phyloP scores from a whole-genome alignment of 2,329 filamentous ascomycete species.

The Arthrobotrys musiformis region DNA sequence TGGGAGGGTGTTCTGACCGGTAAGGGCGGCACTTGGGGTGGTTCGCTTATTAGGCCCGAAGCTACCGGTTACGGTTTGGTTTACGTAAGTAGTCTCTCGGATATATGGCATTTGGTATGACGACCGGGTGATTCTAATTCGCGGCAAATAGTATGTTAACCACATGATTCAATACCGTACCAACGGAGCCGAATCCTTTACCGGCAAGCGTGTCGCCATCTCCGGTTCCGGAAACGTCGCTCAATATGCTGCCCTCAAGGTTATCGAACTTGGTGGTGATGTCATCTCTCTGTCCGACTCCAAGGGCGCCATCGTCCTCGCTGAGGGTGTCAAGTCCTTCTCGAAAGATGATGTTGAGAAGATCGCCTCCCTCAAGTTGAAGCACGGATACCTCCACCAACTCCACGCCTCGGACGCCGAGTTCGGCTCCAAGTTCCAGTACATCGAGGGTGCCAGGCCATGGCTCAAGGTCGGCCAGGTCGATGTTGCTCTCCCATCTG shows the following conservation, averaged over 20 bases:
- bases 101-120: not conserved
- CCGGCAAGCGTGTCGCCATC: conserved; percentile 92
- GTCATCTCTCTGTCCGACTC: conserved; percentile 95
- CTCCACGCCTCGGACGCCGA: conserved; percentile 69
- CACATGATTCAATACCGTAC: conserved; percentile 93
- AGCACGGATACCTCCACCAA: conserved; percentile 82
- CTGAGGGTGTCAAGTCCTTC: conserved; percentile 76
- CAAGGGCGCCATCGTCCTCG: conserved; percentile 79
- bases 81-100: conserved; percentile 70
- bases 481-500: conserved; percentile 89
- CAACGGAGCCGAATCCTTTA: conserved; percentile 80
- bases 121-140: not conserved
- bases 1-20: conserved; percentile 97
- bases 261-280: conserved; percentile 91
- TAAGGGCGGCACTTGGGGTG: conserved; percentile 93
- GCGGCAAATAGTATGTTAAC: conserved; percentile 75
- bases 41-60: conserved; percentile 92
- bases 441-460: conserved; percentile 85
- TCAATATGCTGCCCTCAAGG: conserved; percentile 95
- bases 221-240: conserved; percentile 98
- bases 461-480: conserved; percentile 91
- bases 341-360: conserved; percentile 79
- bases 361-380: conserved; percentile 87
- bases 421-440: conserved; percentile 77
- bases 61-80: conserved; percentile 96